Base-by-base conservation (phyloP, 306 rosid genomes). In the Vigna radiata region DNA sequence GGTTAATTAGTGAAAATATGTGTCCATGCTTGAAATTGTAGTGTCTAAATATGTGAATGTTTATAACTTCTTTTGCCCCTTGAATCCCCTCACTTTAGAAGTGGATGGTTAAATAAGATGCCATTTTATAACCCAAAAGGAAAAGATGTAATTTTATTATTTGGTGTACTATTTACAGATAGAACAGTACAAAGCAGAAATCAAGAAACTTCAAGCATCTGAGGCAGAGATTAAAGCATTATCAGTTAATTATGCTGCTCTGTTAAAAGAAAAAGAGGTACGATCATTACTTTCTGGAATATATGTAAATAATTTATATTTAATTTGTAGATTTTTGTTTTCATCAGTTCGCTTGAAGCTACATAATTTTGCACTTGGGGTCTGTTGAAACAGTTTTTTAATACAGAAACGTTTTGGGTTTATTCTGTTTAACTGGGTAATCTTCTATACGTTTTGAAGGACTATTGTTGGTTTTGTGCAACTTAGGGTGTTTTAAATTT, bases 221-320 rank as follows among this genome's bases (percentile, higher is more conserved):
- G 95, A 91, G 81, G 89, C 89, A n/a, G 91, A 91, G 84, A 90
- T 91, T 72, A 91, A 89, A 87, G 92, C 91, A 15, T 72, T 91
- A 56, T 91, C 95, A 60, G 80, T 82, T 81, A 89, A 89, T 72
- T 89, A 91, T 79, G 93, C 95, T 8, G 93, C 95, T 71, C 70
- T 91, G 70, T 86, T 91, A 73, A 89, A 89, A 83, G 93, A 91
- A 70, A 90, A 88, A 55, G 97, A 91, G 90, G 97, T 91, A 89
- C 50, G 39, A 7, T 19, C 3, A 37, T 69, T 17, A 44, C 47
- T 52, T 49, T 70, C 41, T 23, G 11, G 55, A 58, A 49, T 27
- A 41, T 33, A 37, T 10, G 68, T 16, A 61, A 61, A 6, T 37
- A 63, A n/a, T 6, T 7, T 64, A 69, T 33, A 12, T 50, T 6